phyloP scores from a whole-genome alignment of 2,329 filamentous ascomycete species.

The Ambrosiella cleistominuta region DNA sequence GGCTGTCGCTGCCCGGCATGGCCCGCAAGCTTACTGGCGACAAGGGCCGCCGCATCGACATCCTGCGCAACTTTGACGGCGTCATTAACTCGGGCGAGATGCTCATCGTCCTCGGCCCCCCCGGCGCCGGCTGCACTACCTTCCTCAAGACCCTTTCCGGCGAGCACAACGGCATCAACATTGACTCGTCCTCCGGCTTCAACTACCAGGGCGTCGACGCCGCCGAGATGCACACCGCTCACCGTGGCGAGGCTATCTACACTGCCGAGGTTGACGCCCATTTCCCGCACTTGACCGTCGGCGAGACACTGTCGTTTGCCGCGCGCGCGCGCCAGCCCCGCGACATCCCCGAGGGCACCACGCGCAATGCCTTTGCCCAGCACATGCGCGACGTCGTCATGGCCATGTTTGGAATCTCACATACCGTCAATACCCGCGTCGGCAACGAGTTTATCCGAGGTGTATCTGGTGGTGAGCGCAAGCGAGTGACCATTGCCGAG shows the following conservation, averaged over 20 bases:
- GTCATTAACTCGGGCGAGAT: constrained; percentile 55
- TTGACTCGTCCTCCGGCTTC: constrained; percentile 53
- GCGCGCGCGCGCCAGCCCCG: constrained; percentile 51
- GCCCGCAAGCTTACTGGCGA: constrained; percentile 33
- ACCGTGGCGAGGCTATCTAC: constrained; percentile 75
- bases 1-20: constrained; percentile 31
- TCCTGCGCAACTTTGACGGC: constrained; percentile 50
- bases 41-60: constrained; percentile 43
- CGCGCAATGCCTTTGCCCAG: constrained; percentile 34
- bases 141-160: constrained; percentile 72
- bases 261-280: constrained; percentile 72
- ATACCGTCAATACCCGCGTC: constrained; percentile 55
- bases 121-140: constrained; percentile 62
- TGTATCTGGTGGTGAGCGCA: constrained; percentile 57
- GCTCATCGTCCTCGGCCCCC: constrained; percentile 57
- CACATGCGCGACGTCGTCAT: constrained; percentile 55
- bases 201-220: constrained; percentile 66
- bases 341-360: constrained; percentile 39
- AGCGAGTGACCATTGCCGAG: constrained; percentile 47
- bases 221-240: constrained; percentile 57
- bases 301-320: constrained; percentile 64
- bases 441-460: constrained; percentile 61
- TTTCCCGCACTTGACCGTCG: constrained; percentile 60
- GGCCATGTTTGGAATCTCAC: constrained; percentile 58
- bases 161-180: constrained; percentile 62